Evolutionary conservation across 2,329 filamentous ascomycete genomes (phyloP), one percentile per base, ranked within the genome.

Genomic region (Ceratocystis lukuohia): DNA sequence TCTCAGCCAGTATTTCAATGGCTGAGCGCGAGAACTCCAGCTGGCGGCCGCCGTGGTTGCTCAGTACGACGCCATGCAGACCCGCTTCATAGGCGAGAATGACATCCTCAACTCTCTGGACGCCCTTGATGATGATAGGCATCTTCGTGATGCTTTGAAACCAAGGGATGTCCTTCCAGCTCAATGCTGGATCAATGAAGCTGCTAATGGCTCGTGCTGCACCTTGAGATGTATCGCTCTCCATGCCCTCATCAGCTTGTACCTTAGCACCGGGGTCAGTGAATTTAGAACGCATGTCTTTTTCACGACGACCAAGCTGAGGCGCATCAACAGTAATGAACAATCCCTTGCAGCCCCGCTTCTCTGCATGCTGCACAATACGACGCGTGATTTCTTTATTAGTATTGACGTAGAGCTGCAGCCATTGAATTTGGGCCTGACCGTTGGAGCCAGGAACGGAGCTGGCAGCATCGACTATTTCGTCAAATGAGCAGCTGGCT

Each of bases 301-400:
- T 99, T 76, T 99, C 94, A 70, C 94, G 83, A 48, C 94, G 86
- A 53, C 94, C 94, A 25, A 99, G 86, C 76, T 97, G 93, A 5
- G 94, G 94, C 64, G 94, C 94, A 75, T 99, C 94, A 65, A 99
- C 94, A 1, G 94, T 99, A 78, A 99, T 96, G 80, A 99, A 99
- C 20, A 99, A 85, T 8, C 88, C 94, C 77, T 90, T 94, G 81
- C 94, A 97, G 33, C 94, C 94, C 66, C 94, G 87, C 73, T 80
- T 80, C 78, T 99, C 94, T 68, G 94, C 94, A 76, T 97, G 91
- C 77, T 93, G 76, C 62, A 99, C 88, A 71, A 99, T 97, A 69
- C 84, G 84, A 76, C 89, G 85, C 7, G 94, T 99, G 75, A 99
- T 93, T 41, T 82, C 83, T 66, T 94, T 88, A 78, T 99, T 88